phyloP scores from a whole-genome alignment of 2,329 filamentous ascomycete genomes.

The Lasiodiplodia citricola region DNA sequence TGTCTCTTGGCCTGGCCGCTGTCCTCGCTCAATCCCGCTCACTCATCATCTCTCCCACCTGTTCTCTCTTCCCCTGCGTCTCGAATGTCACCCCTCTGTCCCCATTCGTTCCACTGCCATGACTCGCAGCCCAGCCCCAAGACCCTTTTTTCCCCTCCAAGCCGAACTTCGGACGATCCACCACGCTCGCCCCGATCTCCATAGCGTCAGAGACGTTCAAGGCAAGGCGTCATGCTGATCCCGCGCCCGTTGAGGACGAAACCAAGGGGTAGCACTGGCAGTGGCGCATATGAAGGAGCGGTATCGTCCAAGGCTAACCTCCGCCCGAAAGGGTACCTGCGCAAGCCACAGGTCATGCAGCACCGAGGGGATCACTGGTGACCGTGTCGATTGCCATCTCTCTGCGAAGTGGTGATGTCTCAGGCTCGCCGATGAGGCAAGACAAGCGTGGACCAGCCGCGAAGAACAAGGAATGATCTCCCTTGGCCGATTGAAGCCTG shows the following conservation, averaged over 20 bases:
- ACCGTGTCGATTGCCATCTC: not conserved
- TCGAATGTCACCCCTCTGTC: not conserved
- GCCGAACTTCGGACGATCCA: constrained; percentile 14
- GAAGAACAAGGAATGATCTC: constrained; percentile 2
- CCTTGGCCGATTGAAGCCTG: not conserved
- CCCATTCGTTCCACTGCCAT: not conserved
- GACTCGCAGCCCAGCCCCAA: constrained; percentile 6
- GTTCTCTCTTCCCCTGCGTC: not conserved
- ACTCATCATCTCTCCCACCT: not conserved
- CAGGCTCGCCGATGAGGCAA: not conserved
- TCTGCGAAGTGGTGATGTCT: not conserved
- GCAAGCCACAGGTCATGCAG: not conserved
- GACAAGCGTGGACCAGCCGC: not conserved
- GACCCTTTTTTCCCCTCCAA: not conserved
- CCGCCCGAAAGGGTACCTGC: not conserved
- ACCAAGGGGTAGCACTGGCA: not conserved
- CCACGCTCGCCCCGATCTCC: not conserved
- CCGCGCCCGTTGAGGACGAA: not conserved
- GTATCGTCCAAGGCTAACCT: not conserved
- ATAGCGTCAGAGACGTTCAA: not conserved
- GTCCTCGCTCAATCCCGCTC: not conserved
- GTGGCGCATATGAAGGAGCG: not conserved
- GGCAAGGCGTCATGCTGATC: not conserved
- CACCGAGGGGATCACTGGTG: not conserved
- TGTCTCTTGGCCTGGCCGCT: not conserved